Evolutionary conservation across 495 filamentous ascomycete species (phyloP), one percentile per base, ranked within the genome.

Genomic region (Talaromyces nanjingensis): DNA sequence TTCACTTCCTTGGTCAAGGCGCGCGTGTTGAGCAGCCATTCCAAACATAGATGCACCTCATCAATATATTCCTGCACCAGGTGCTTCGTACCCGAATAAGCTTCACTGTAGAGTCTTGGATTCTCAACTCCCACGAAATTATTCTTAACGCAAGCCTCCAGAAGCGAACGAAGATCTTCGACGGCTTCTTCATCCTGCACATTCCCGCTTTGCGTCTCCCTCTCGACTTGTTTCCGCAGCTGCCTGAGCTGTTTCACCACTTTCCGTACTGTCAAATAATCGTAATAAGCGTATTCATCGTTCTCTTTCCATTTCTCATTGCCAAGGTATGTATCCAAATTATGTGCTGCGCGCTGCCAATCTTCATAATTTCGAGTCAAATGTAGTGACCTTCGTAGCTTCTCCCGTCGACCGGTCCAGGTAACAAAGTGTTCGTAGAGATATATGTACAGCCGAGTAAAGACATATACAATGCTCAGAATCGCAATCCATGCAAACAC

Each of bases 111-210:
- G 12, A 98, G 80, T 45, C 91, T 81, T 22, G 94, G 87, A 66
- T 96, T 97, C 76, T 98, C 94, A n/a, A 94, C 86, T 0, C 94
- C 94, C 9, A 88, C 90, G 74, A 97, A 98, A 70, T 98, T 98
- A 73, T 90, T 96, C 83, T 97, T 98, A 64, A 98, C 89, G 68
- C 93, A 97, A 16, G 89, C 89, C 77, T 97, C 92, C 33, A 94
- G 77, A 56, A 98, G 73, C 7, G 77, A 80, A 54, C 86, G 86
- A 55, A 98, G 77, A 37, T 92, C 90, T 63, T 93, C 89, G 6
- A 89, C 75, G 0, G 85, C 79, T 71, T 42, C 79, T 71, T 42
- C 49, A 66, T 29, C 8, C 65, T 60, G 24, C 59, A 67, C 6
- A 62, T 60, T 53, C 7, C 67, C 71, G 31, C 70, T 56, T 29